A percentile compares a stretch with the other conserved stretches of the same genome.
Evolutionary conservation across 441 rosid species (phyloP).

Genomic region (Dalechampia spathulata): DNA sequence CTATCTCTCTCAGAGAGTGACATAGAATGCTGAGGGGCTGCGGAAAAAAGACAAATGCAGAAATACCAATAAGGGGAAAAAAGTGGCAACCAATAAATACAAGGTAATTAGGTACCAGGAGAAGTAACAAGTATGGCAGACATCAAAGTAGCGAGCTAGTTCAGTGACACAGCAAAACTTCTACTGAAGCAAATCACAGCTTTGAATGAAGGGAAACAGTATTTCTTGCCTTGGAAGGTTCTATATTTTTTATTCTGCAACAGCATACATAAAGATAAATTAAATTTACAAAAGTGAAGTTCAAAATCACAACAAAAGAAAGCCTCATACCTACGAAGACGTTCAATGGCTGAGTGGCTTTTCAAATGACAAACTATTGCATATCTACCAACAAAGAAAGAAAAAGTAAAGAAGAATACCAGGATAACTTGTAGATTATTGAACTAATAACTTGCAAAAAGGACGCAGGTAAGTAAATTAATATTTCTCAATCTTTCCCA

Average conservation of each 20-base stretch:
- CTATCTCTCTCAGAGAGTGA: constrained; percentile 73
- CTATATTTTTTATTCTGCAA: constrained; percentile 80
- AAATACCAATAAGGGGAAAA: neutral
- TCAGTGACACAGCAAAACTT: constrained; percentile 2
- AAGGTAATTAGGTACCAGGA: neutral
- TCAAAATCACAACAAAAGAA: constrained; percentile 5
- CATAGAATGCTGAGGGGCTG: constrained; percentile 97
- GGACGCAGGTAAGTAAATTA: neutral
- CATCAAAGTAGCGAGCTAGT: neutral
- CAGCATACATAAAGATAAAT: constrained; percentile 12
- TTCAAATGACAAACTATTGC: constrained; percentile 73
- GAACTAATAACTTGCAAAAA: neutral
- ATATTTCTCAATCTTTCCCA: neutral
- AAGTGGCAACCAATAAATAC: neutral
- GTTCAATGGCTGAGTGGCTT: constrained; percentile 73
- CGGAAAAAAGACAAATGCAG: constrained; percentile 9
- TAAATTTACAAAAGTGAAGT: neutral
- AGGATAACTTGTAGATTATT: neutral
- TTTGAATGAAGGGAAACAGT: constrained; percentile 5
- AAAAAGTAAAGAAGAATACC: neutral
- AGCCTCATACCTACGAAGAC: constrained; percentile 69
- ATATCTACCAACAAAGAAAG: constrained; percentile 39
- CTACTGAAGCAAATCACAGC: constrained; percentile 3
- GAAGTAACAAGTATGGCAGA: neutral
- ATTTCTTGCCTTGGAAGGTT: constrained; percentile 65